Evolutionary conservation across 2,329 filamentous ascomycete genomes (phyloP), one percentile per base, ranked within the genome.

Genomic region (Sporothrix phasma): DNA sequence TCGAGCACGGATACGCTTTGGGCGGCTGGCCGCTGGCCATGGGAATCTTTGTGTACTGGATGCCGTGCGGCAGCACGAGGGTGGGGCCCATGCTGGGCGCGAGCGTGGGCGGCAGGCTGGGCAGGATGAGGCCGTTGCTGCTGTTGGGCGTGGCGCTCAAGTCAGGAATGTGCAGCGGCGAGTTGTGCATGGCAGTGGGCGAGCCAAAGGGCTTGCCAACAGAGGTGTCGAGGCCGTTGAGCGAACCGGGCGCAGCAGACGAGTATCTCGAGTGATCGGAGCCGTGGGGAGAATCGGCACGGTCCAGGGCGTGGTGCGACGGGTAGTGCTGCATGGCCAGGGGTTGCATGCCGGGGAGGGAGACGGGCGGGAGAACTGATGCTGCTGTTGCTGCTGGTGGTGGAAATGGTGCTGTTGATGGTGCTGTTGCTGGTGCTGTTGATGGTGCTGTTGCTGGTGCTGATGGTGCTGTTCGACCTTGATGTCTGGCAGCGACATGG

Each of bases 1-100:
- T 93, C 68, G 86, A 89, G 77, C 94, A 99, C 24, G 91, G 88
- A 72, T 94, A 97, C 1, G 90, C 87, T 77, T 97, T 84, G 19
- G 66, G 64, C 7, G 65, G 62, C 61, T 67, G 64, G 19, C 65
- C 66, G 61, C 58, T 66, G 22, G 65, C 62, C 62, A 65, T 67
- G 62, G 67, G 65, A 7, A 65, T 63, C 61, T 67, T 66, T 51
- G 64, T 58, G 54, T 66, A 69, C 17, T 63, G 62, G 67, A 60
- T 71, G 68, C 65, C 76, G 68, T 13, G 69, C 69, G 5, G 70
- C 69, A 60, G 72, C 3, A 61, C 41, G 39, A 63, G 19, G 34
- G 39, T 19, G 13, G 46, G 46, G 3, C 26, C 58, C 62, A 68
- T 39, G 56, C 13, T 62, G 1, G 65, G 69, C 34, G 68, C 65